These are phyloP conservation scores for Chenopodium berlandieri DNA, from an alignment of 148 eudicot species.

Conservation along the genomic window DNA sequence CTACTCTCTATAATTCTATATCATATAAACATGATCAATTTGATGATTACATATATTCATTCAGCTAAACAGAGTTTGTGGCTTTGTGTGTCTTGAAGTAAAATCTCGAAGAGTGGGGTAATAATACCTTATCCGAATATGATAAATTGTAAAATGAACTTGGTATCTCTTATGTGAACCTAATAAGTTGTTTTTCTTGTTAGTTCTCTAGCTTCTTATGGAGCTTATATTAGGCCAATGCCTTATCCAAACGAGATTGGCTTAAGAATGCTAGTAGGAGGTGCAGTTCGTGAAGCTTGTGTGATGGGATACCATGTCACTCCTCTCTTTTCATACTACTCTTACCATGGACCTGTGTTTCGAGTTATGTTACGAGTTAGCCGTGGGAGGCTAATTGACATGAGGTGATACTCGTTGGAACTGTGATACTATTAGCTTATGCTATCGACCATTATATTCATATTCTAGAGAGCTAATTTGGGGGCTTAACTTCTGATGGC, in stretches of 20 bases:
- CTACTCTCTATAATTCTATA: background rate
- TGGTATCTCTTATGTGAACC: background rate
- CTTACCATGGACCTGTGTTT: conserved; percentile 95
- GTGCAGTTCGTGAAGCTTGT: conserved; percentile 87
- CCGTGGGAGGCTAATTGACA: conserved; percentile 60
- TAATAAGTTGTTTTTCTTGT: conserved; percentile 15
- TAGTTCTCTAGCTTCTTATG: conserved; percentile 86
- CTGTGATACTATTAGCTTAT: background rate
- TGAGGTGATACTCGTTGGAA: conserved; percentile 40
- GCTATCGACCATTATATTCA: background rate
- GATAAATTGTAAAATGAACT: too few relatives aligned
- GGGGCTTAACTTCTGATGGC: conserved; percentile 22
- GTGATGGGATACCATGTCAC: conserved; percentile 77
- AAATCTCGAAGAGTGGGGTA: background rate
- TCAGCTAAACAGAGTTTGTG: background rate
- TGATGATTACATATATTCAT: background rate
- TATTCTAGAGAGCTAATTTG: background rate
- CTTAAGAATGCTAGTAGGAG: conserved; percentile 90
- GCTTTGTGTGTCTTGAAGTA: background rate
- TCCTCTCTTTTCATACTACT: conserved; percentile 92
- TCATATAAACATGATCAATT: too few relatives aligned
- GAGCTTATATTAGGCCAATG: conserved; percentile 82
- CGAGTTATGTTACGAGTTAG: conserved; percentile 76
- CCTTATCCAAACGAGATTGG: conserved; percentile 93
- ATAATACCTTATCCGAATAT: background rate